Conservation (phyloP, 2,329 filamentous ascomycete genomes). For the Davidsoniella eucalypti region DNA sequence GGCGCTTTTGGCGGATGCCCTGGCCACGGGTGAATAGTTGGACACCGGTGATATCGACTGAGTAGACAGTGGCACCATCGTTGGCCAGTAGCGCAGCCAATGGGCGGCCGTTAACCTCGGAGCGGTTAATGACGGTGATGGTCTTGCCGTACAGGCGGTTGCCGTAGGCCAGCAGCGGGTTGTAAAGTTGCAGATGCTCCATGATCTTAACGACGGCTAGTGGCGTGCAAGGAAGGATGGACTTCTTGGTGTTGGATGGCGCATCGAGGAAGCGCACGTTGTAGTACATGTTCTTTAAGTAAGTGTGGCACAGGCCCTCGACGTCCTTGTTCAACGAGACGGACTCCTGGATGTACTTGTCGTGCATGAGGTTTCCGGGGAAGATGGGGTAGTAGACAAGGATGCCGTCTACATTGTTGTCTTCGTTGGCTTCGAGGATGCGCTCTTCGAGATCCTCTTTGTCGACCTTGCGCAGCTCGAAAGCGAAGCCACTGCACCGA, state of each 20-base stretch:
- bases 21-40: conserved; percentile 83
- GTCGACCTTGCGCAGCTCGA: conserved; percentile 66
- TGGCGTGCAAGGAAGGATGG: conserved; percentile 86
- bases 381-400: conserved; percentile 99
- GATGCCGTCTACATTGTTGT: conserved; percentile 65
- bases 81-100: conserved; percentile 88
- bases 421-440: conserved; percentile 69
- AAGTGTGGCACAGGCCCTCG: conserved; percentile 81
- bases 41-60: conserved; percentile 78
- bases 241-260: conserved; percentile 64
- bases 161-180: conserved; percentile 79
- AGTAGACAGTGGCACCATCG: conserved; percentile 90
- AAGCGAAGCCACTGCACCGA: conserved; percentile 60
- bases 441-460: conserved; percentile 84
- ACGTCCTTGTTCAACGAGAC: conserved; percentile 85
- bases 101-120: conserved; percentile 86
- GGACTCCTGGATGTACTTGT: conserved; percentile 91
- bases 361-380: conserved; percentile 58
- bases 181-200: conserved; percentile 92
- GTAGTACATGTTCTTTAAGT: conserved; percentile 99
- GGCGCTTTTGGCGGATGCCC: conserved; percentile 69
- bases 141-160: conserved; percentile 88
- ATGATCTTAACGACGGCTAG: conserved; percentile 94
- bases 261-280: conserved; percentile 88
- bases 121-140: conserved; percentile 91